Percentiles rank a stretch among this genome's conserved stretches.
Evolutionary conservation across 805 yeast genomes (phyloP).

Genomic region (Wickerhamomyces silvicola): DNA sequence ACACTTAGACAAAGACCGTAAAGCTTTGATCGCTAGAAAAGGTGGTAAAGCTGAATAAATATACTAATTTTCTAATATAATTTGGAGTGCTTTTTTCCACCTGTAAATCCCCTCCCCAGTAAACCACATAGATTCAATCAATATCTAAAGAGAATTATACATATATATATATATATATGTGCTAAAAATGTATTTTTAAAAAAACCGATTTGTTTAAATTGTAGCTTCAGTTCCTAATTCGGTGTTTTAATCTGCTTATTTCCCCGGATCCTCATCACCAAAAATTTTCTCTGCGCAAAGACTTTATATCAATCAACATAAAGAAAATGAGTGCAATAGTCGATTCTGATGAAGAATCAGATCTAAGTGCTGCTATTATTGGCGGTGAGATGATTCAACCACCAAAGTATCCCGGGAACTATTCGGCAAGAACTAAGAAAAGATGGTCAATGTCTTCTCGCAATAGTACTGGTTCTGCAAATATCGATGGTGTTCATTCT

Average conservation of each 20-base stretch:
- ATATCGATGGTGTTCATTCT: constrained; percentile 61
- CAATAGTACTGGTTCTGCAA: constrained; percentile 12
- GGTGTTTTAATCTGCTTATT: no score
- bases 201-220: no score
- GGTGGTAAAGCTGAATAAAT: constrained; percentile 93
- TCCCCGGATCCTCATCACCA: no score
- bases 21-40: constrained; percentile 94
- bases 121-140: no score
- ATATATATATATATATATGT: no score
- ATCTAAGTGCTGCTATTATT: constrained; percentile 9
- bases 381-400: constrained; percentile 32
- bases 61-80: constrained; percentile 12
- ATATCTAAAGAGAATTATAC: no score
- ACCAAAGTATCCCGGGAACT: constrained; percentile 42
- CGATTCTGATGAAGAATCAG: constrained; percentile 26
- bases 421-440: constrained; percentile 47
- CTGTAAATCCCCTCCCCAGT: no score
- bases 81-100: no score
- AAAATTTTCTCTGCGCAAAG: no score
- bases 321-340: constrained; percentile 26
- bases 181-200: no score
- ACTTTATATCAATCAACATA: no score
- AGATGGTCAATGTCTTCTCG: constrained; percentile 36
- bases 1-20: constrained; percentile 98
- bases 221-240: no score